These are phyloP conservation scores for Paramecium primaurelia DNA, from an alignment of 73 alveolate genomes.

Conservation along the genomic window DNA sequence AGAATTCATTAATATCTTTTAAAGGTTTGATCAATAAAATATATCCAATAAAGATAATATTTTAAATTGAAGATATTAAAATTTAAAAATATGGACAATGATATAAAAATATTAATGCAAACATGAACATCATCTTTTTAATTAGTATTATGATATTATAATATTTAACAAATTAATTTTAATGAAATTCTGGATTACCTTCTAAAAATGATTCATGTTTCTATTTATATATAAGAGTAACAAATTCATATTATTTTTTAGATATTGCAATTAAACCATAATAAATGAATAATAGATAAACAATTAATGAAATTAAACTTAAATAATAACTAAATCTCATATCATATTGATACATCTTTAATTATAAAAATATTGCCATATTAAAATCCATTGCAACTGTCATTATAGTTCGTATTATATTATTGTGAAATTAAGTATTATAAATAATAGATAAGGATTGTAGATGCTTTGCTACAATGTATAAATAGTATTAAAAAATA, in stretches of 20 bases:
- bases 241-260: neutral
- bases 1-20: neutral
- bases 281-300: neutral
- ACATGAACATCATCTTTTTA: constrained; percentile 24
- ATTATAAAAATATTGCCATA: constrained; percentile 22
- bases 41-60: neutral
- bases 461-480: neutral
- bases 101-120: neutral
- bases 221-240: neutral
- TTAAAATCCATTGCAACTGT: constrained; percentile 33
- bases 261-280: neutral
- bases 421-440: neutral
- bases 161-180: neutral
- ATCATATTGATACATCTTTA: neutral
- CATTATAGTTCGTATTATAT: neutral
- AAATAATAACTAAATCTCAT: neutral
- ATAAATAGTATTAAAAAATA: neutral
- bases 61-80: neutral
- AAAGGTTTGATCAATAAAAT: neutral
- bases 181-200: neutral
- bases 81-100: neutral
- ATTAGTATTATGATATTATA: neutral
- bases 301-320: neutral
- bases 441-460: neutral
- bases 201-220: neutral